Evolutionary conservation across 2,329 filamentous ascomycete species (phyloP), one percentile per base, ranked within the genome.

Genomic region (Aspergillus pseudoviridinutans): DNA sequence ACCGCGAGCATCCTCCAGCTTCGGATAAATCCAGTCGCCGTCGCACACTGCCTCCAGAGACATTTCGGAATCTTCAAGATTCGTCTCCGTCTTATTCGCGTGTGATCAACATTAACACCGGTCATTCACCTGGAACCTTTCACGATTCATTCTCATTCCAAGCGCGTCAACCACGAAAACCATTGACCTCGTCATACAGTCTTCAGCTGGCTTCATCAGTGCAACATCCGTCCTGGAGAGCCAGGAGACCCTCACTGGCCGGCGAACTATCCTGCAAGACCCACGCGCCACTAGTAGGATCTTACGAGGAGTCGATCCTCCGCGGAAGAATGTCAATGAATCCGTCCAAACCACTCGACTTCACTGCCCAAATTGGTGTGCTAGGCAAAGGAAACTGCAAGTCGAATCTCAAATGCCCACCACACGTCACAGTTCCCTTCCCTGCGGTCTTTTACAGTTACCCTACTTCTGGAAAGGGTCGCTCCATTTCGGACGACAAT

Each of bases 401-500:
- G 72, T 77, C 91, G 1, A 92, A 84, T 65, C 80, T 97, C 20
- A 86, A 86, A 58, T 97, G 94, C 68, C 94, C 94, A 1, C 81
- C 92, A 7, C 94, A 99, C 72, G 91, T 97, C 55, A 93, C 89
- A 0, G 79, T 99, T 3, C 88, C 91, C 0, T 97, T 97, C 67
- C 91, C 92, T 1, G 94, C 93, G 1, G 93, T 97, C 0, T 99
- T 97, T 68, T 99, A 97, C 78, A 96, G 89, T 75, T 97, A 97
- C 71, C 85, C 86, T 22, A 87, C 82, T 53, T 88, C 87, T 0
- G 82, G 82, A 1, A 80, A 83, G 63, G 87, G 83, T 25, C 82
- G 81, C 44, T 85, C 80, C 3, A 88, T 85, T 28, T 81, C 82
- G 3, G 88, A 92, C 56, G 92, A 97, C 67, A 92, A 91, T 3